A percentile compares a stretch with the other conserved stretches of the same genome.
phyloP scores from a whole-genome alignment of 177 flowering plant species.

The Tripterygium wilfordii region DNA sequence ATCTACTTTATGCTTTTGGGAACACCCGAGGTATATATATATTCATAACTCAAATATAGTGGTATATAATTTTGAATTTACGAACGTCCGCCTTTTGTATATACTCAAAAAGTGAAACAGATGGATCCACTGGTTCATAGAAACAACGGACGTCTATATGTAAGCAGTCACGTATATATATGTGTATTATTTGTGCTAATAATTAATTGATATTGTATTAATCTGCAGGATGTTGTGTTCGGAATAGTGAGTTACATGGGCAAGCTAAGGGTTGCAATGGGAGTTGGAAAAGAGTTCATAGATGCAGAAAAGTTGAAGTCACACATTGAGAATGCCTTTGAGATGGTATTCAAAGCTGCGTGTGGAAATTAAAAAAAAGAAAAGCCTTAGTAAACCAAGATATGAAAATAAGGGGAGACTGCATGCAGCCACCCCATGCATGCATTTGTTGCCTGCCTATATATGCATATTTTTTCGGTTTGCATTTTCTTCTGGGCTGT shows the following conservation, averaged over 20 bases:
- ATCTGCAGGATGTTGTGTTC: conserved; percentile 33
- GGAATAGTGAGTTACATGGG: conserved; percentile 37
- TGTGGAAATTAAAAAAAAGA: no score
- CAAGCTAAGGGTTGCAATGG: conserved; percentile 27
- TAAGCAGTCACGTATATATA: no score
- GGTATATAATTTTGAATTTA: not conserved
- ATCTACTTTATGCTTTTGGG: conserved; percentile 36
- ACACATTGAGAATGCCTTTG: conserved; percentile 31
- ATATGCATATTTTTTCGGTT: no score
- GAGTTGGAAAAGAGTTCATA: conserved; percentile 28
- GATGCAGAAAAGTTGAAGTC: conserved; percentile 18
- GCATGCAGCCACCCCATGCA: conserved; percentile 17
- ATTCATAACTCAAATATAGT: not conserved
- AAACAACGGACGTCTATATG: no score
- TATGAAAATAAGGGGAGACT: no score
- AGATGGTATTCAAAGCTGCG: not conserved
- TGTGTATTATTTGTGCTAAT: no score
- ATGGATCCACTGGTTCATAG: no score
- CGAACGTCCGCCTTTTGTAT: not conserved
- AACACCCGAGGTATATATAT: conserved; percentile 30
- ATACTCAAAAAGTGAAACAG: no score
- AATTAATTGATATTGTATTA: not conserved
- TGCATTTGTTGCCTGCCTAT: no score
- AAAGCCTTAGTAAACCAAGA: no score
- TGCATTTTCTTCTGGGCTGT: no score